Evolutionary conservation across 257 asterid species (phyloP), one percentile per base, ranked within the genome.

Genomic region (Verbascum thapsus): DNA sequence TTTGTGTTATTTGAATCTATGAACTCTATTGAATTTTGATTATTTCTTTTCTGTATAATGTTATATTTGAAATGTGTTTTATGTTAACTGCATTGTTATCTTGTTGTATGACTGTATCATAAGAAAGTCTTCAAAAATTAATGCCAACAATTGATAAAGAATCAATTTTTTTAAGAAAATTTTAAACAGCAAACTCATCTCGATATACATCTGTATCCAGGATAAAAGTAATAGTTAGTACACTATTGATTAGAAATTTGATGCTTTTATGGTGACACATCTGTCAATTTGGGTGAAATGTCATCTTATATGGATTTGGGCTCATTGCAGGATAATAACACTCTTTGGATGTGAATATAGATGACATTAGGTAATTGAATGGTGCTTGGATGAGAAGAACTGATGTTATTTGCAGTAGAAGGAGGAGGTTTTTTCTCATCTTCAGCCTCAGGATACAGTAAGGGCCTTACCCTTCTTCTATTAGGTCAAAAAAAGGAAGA

Each of bases 361-460:
- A 53, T 62, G 74, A 61, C 68, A 61, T 54, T 66, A 71, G 68
- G 58, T 48, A 68, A 53, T 59, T 69, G 61, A 62, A 40, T 71
- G 80, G 66, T 82, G 82, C 66, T 72, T 89, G 76, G 94, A 94
- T 94, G 97, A 85, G 84, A 83, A 78, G 89, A 75, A 70, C 97
- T 76, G 84, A 94, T 94, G 99, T 82, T 94, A 90, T 82, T 94
- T 63, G 96, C 99, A 63, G 94, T 83, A 72, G 99, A 89, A 85
- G 99, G 99, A 78, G 99, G 99, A 72, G 96, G 97, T 9, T 90
- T 94, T 79, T 94, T 94, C 90, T 94, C 97, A 66, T 82, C 99
- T 76, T 94, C 99, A 68, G 99, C 91, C n/a, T 85, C 96, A 50
- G 99, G 99, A 59, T 94, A 94, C 80, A 87, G 96, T 74, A 89